Conservation (phyloP, 768 basidiomycete species). For the Exsudoporus frostii region DNA sequence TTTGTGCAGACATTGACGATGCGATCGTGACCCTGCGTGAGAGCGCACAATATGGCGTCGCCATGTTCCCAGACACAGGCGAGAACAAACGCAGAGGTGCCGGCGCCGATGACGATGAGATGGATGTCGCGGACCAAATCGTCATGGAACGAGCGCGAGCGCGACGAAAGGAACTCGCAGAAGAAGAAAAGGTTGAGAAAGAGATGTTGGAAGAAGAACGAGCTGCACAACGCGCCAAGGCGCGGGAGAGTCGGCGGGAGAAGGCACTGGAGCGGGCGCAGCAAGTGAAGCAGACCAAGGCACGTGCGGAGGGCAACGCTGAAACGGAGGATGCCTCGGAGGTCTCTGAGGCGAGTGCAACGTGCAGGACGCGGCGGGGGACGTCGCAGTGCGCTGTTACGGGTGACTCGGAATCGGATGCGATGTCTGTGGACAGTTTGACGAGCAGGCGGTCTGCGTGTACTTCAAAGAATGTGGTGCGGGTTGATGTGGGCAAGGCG, state of each 20-base stretch:
- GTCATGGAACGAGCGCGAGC: conserved; percentile 42
- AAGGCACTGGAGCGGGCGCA: conserved; percentile 25
- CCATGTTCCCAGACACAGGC: conserved; percentile 67
- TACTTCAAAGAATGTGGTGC: not conserved
- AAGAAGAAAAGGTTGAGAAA: conserved; percentile 38
- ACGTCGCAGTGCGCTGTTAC: not conserved
- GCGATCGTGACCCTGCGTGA: conserved; percentile 66
- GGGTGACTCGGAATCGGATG: conserved; percentile 23
- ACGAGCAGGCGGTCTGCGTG: conserved; percentile 10
- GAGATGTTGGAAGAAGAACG: conserved; percentile 23
- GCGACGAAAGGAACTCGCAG: conserved; percentile 40
- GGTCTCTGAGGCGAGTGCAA: conserved; percentile 4
- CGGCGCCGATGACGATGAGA: conserved; percentile 34
- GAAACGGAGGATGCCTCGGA: not conserved
- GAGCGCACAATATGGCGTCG: conserved; percentile 79
- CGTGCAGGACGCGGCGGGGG: conserved; percentile 1
- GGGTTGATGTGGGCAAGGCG: not conserved
- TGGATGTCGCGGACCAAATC: conserved; percentile 38
- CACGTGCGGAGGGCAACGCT: not conserved
- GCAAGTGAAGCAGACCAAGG: conserved; percentile 4
- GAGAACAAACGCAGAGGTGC: conserved; percentile 31
- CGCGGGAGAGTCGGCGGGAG: conserved; percentile 14
- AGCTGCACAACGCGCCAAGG: conserved; percentile 22
- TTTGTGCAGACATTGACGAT: conserved; percentile 39
- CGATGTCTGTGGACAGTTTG: conserved; percentile 29